These are phyloP conservation scores for Penicillium cinerascens DNA, from an alignment of 495 filamentous ascomycete genomes.

Conservation along the genomic window DNA sequence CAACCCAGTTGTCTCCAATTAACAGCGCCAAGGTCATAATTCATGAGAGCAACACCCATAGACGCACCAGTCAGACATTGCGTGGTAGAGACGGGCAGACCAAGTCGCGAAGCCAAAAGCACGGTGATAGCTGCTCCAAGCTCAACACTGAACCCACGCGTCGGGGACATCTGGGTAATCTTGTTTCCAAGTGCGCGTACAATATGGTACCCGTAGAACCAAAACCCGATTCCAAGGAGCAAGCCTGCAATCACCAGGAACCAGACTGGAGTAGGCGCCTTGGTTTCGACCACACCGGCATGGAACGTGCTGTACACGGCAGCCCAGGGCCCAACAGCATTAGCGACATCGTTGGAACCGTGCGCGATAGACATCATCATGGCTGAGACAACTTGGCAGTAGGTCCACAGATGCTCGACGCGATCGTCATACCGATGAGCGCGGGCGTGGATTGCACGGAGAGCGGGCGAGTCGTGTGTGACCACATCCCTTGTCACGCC, in stretches of 20 bases:
- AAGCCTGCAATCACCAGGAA: constrained; percentile 58
- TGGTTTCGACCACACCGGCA: constrained; percentile 38
- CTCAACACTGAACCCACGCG: constrained; percentile 65
- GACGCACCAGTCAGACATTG: constrained; percentile 39
- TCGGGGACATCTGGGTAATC: constrained; percentile 65
- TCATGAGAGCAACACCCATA: constrained; percentile 39
- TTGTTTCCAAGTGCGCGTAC: constrained; percentile 66
- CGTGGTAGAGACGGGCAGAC: constrained; percentile 38
- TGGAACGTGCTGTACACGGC: constrained; percentile 57
- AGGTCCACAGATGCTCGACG: constrained; percentile 68
- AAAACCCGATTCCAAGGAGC: constrained; percentile 58
- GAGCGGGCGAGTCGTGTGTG: constrained; percentile 38
- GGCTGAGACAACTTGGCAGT: constrained; percentile 66
- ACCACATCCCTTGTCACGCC: constrained; percentile 62
- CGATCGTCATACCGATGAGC: constrained; percentile 65
- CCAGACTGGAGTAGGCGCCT: constrained; percentile 62
- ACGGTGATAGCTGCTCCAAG: constrained; percentile 67
- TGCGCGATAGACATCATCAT: constrained; percentile 70
- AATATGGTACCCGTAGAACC: constrained; percentile 71
- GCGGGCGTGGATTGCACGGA: constrained; percentile 57
- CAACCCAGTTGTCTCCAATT: constrained; percentile 37
- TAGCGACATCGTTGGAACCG: constrained; percentile 71
- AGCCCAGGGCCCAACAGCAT: constrained; percentile 66
- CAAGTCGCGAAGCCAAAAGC: constrained; percentile 59
- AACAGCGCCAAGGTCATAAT: constrained; percentile 34